Evolutionary conservation across 1,284 basidiomycete genomes (phyloP), one percentile per base, ranked within the genome.

Genomic region (Papiliotrema laurentii): DNA sequence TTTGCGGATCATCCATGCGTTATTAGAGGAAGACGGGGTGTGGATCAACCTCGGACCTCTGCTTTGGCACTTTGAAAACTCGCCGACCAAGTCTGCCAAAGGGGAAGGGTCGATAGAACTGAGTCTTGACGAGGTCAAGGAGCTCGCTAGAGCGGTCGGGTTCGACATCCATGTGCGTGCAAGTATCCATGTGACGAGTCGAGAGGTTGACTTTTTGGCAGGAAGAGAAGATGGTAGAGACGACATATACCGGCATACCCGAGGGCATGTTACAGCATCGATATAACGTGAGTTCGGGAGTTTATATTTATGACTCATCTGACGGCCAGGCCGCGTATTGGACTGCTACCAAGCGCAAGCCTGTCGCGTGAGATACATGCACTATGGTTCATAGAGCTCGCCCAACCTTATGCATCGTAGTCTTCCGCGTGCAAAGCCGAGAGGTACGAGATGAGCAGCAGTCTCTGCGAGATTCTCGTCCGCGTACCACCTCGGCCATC

Each of bases 1-100:
- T 63, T 79, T 96, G 16, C 81, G 85, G 30, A 83, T 87, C 47
- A 86, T 96, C 41, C 83, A 91, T 68, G 77, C 77, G 3, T 82
- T 92, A 26, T 79, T 96, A 10, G 82, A 83, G 2, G 84, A 85
- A 0, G 87, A 85, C 24, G 92, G 91, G 1, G 80, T 91, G 6
- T 94, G 90, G 90, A 86, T 94, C 60, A 97, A 96, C 66, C 75
- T 92, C 6, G 88, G 86, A 1, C 96, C 94, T 0, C 75, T 97
- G 1, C 75, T 97, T 25, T 99, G 94, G 93, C 93, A 98, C 69
- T 97, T 85, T 75, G 92, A 97, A 68, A 92, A 92, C 71, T 63
- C 69, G 39, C 57, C 62, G 3, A 88, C 87, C 61, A 79, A 74
- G 33, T 63, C 63, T 6, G 42, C 54, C 2, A 82, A 83, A 7